Percentiles rank a stretch among this genome's conserved stretches.
Conservation (phyloP, 805 yeast species). For the Candida glaebosa region DNA sequence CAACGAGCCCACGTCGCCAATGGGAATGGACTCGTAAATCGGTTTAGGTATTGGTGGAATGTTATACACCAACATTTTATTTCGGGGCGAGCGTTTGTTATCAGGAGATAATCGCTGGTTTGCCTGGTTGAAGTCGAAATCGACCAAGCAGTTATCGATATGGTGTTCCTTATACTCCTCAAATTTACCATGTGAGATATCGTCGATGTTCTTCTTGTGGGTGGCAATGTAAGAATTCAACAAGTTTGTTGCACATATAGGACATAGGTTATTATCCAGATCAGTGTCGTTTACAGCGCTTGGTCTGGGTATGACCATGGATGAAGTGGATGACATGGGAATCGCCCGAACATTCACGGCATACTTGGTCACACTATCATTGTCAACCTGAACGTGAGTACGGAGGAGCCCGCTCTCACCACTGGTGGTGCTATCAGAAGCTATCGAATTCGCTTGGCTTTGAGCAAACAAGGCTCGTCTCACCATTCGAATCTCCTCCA, state of each 20-base stretch:
- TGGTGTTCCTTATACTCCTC: slow-evolving; percentile 57
- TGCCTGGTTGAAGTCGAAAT: slow-evolving; percentile 60
- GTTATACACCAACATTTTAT: slow-evolving; percentile 83
- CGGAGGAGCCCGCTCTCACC: not conserved
- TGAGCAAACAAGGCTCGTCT: slow-evolving; percentile 33
- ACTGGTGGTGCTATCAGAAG: slow-evolving; percentile 1
- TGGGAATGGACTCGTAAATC: slow-evolving; percentile 28
- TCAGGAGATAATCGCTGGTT: slow-evolving; percentile 42
- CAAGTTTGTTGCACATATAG: slow-evolving; percentile 36
- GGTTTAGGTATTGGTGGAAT: slow-evolving; percentile 47
- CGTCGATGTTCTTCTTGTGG: slow-evolving; percentile 11
- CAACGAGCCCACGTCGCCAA: slow-evolving; percentile 14
- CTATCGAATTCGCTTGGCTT: not conserved
- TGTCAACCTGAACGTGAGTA: not conserved
- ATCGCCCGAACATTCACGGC: slow-evolving; percentile 15
- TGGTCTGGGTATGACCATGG: slow-evolving; percentile 6
- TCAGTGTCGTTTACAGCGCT: slow-evolving; percentile 16
- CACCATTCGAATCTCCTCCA: slow-evolving; percentile 54
- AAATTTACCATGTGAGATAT: slow-evolving; percentile 19
- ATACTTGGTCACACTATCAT: slow-evolving; percentile 18
- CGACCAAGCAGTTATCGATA: slow-evolving; percentile 69
- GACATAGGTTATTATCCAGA: slow-evolving; percentile 36
- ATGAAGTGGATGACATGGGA: slow-evolving; percentile 20
- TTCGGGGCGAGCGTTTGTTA: slow-evolving; percentile 35
- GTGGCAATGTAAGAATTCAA: slow-evolving; percentile 17